Base-by-base conservation (phyloP, 2,329 filamentous ascomycete genomes). In the Ilyonectria robusta region DNA sequence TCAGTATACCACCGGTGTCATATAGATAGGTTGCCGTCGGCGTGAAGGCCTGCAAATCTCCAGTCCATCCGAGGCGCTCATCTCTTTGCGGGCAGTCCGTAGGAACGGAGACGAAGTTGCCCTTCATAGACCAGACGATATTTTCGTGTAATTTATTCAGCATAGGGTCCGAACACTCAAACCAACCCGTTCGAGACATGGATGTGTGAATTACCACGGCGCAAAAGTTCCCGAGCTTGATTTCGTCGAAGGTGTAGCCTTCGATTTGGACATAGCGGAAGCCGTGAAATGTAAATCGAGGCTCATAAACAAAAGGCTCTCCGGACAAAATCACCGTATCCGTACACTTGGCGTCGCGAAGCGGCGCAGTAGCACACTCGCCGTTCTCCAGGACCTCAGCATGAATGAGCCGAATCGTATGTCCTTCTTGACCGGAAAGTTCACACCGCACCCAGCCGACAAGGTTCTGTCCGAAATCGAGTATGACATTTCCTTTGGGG, bases 401-500 rank as follows among this genome's bases (percentile, higher is more conserved):
- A 68, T 89, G 87, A 0, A 17, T 53, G 50, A 53, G 15, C 23
- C 23, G 23, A 23, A 23, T 23, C 23, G 23, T 53, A 29, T 35
- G 50, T n/a, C 17, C 50, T 33, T 51, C 15, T n/a, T 13, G 48
- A 23, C 23, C 23, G 23, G 23, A 23, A 23, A 23, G 23, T 53
- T 53, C 17, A 19, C 15, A 19, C 19, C 23, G 21, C 23, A 51
- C 15, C 37, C 15, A n/a, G 2, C 37, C 37, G 2, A 88, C 87
- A 0, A 89, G 75, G 69, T 89, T 89, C 71, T 89, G 87, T 2
- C 86, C 87, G 72, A 89, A 88, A 69, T 89, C 76, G 19, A 88
- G 61, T 4, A 87, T 72, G 0, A 77, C 81, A 65, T 84, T 84
- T 1, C 83, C 83, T 0, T 80, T 80, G 0, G 79, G 77, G 1